Conservation (phyloP, 2,329 filamentous ascomycete species). For the Calonectria naviculata region DNA sequence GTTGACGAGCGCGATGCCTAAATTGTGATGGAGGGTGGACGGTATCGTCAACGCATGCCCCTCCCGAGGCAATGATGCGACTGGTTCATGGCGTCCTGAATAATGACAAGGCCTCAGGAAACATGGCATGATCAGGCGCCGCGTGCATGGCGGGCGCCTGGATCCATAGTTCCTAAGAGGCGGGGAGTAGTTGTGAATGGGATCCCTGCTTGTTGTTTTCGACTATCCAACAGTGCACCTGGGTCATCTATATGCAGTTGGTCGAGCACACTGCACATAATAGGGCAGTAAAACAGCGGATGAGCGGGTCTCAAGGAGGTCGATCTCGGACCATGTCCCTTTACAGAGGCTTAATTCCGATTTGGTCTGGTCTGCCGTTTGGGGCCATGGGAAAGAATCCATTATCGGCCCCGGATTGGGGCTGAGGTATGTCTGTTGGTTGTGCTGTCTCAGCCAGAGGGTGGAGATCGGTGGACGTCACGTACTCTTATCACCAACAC, state of each 20-base stretch:
- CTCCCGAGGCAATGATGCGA: constrained; percentile 1
- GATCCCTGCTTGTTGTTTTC: constrained; percentile 20
- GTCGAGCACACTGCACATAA: constrained; percentile 28
- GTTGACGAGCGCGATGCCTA: constrained; percentile 31
- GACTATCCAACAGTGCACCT: constrained; percentile 8
- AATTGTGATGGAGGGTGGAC: constrained; percentile 1
- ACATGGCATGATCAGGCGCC: constrained; percentile 35
- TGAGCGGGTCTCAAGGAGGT: constrained; percentile 27
- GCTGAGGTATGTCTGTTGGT: constrained; percentile 30
- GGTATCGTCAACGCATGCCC: constrained; percentile 10
- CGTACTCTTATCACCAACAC: constrained; percentile 35
- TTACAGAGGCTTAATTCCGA: constrained; percentile 34
- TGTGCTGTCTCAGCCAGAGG: constrained; percentile 21
- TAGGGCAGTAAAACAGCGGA: constrained; percentile 27
- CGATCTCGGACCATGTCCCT: constrained; percentile 31
- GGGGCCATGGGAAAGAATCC: constrained; percentile 6
- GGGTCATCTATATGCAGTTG: constrained; percentile 38
- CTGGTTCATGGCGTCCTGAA: constrained; percentile 7
- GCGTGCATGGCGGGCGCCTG: constrained; percentile 25
- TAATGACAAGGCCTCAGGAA: constrained; percentile 14
- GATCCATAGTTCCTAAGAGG: constrained; percentile 13
- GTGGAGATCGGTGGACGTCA: constrained; percentile 30
- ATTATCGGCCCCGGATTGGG: constrained; percentile 13
- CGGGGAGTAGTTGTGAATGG: constrained; percentile 17
- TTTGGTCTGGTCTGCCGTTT: constrained; percentile 19